Conservation (phyloP, 1,139 yeast genomes). For the Pichia sp. region DNA sequence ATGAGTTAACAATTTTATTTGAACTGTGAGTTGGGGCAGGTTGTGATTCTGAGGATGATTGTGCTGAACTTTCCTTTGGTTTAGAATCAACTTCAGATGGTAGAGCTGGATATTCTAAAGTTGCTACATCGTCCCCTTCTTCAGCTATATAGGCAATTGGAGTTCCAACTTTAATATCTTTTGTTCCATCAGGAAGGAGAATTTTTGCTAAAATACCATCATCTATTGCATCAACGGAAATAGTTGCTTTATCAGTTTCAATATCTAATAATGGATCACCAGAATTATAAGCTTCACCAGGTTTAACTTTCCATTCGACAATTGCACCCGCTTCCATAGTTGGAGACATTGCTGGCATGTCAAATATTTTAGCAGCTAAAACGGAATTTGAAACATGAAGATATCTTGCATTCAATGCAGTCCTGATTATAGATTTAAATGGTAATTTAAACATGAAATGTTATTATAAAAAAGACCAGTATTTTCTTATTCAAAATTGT, state of each 20-base stretch:
- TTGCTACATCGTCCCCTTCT: constrained; percentile 70
- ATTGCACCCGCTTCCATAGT: constrained; percentile 98
- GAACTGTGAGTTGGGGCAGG: constrained; percentile 22
- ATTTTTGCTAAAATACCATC: constrained; percentile 87
- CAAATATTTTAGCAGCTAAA: constrained; percentile 54
- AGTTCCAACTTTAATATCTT: constrained; percentile 77
- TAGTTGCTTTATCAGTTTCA: constrained; percentile 91
- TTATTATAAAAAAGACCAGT: too few species aligned
- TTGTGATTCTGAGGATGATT: constrained; percentile 16
- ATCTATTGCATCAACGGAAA: constrained; percentile 89
- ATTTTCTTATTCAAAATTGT: too few species aligned
- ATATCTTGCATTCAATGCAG: constrained; percentile 3
- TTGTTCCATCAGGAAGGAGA: constrained; percentile 61
- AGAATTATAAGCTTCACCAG: constrained; percentile 68
- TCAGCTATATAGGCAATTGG: constrained; percentile 89
- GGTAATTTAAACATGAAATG: not conserved
- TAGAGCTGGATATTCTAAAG: constrained; percentile 50
- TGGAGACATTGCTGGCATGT: constrained; percentile 99
- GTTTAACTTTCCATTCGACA: constrained; percentile 84
- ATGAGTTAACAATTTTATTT: not conserved
- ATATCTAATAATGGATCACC: constrained; percentile 88
- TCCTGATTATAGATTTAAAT: not conserved
- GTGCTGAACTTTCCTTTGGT: constrained; percentile 4
- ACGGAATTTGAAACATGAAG: constrained; percentile 1
- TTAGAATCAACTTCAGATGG: constrained; percentile 21